These are phyloP conservation scores for Sutorius australiensis DNA, from an alignment of 768 basidiomycete genomes.

Conservation along the genomic window DNA sequence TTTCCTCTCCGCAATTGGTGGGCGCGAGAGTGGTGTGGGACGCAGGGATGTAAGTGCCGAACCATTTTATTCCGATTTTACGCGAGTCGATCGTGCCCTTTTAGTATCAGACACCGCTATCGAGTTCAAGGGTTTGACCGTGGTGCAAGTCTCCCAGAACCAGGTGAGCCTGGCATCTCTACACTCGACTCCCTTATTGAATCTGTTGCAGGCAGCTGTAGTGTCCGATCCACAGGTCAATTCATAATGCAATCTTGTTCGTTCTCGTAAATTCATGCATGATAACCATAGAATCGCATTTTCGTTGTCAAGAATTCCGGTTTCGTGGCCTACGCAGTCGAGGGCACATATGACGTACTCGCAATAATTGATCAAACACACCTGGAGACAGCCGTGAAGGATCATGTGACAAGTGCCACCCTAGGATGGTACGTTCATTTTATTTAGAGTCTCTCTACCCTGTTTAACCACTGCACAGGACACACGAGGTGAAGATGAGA, in stretches of 20 bases:
- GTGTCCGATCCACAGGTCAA: conserved; percentile 65
- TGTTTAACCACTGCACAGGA: conserved; percentile 30
- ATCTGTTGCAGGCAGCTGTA: conserved; percentile 48
- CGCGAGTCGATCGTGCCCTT: background rate
- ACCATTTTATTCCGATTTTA: background rate
- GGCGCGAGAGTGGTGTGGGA: conserved; percentile 71
- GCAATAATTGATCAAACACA: conserved; percentile 85
- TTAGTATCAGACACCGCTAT: conserved; percentile 80
- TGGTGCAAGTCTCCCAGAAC: conserved; percentile 88
- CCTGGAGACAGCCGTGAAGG: conserved; percentile 54
- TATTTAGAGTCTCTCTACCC: background rate
- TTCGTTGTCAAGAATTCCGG: conserved; percentile 79
- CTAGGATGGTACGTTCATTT: conserved; percentile 49
- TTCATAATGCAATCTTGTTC: background rate
- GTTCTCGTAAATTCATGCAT: background rate
- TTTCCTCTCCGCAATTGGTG: conserved; percentile 82
- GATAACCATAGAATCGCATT: conserved; percentile 50
- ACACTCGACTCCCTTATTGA: background rate
- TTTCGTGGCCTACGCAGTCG: conserved; percentile 72
- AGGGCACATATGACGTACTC: conserved; percentile 75
- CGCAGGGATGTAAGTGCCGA: conserved; percentile 53
- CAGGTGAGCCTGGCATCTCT: conserved; percentile 36
- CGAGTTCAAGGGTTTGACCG: conserved; percentile 72
- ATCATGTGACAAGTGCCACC: conserved; percentile 54
- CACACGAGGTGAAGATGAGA: conserved; percentile 77